A percentile compares a stretch with the other conserved stretches of the same genome.
Evolutionary conservation across 2,329 filamentous ascomycete genomes (phyloP).

Genomic region (Elsinoe necatrix): DNA sequence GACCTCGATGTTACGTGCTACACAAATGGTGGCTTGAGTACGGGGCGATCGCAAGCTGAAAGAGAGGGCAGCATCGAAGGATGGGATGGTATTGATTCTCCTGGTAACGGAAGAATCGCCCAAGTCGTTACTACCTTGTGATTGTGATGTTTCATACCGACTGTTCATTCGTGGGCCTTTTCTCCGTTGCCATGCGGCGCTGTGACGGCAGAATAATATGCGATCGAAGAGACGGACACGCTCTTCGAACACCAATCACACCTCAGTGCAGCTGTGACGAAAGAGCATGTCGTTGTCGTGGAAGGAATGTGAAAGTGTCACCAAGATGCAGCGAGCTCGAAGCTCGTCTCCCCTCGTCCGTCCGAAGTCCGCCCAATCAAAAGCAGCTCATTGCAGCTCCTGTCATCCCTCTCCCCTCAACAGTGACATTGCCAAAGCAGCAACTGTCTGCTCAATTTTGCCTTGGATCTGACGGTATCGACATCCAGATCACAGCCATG

Average conservation of each 20-base stretch:
- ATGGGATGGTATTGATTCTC: too few relatives aligned
- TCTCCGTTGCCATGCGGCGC: not conserved
- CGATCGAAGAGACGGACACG: not conserved
- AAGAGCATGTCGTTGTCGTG: too few relatives aligned
- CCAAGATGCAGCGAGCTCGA: not conserved
- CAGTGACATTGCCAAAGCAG: not conserved
- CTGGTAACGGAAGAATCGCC: not conserved
- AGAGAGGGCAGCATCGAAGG: too few relatives aligned
- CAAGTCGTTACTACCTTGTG: not conserved
- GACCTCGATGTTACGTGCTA: too few relatives aligned
- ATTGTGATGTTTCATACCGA: not conserved
- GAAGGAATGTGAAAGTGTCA: not conserved
- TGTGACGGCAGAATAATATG: not conserved
- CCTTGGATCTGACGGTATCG: not conserved
- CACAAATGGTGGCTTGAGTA: too few relatives aligned
- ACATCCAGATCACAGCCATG: not conserved
- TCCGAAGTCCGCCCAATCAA: not conserved
- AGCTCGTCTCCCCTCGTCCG: not conserved
- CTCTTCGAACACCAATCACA: not conserved
- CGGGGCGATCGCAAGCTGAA: too few relatives aligned
- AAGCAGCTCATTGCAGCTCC: not conserved
- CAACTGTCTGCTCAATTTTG: not conserved
- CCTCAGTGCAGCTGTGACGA: too few relatives aligned
- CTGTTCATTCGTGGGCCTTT: not conserved
- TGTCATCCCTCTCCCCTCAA: not conserved